Evolutionary conservation across 2,329 filamentous ascomycete genomes (phyloP), one percentile per base, ranked within the genome.

Genomic region (Colletotrichum sp.): DNA sequence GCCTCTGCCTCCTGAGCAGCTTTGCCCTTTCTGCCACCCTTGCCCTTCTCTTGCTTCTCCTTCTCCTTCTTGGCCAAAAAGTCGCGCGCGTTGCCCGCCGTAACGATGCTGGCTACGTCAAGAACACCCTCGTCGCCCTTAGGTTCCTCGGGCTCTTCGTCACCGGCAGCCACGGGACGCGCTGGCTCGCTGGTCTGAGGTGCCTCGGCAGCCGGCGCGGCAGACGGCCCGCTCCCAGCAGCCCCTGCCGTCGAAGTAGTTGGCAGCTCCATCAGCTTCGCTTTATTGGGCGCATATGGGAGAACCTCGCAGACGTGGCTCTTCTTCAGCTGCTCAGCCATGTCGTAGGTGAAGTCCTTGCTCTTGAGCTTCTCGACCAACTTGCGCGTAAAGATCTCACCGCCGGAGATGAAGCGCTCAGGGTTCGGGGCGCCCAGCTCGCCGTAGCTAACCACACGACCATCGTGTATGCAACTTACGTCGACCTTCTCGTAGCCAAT

Each of bases 401-500:
- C 97, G 78, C 97, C 97, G 76, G 95, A 97, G 16, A 93, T 87
- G 60, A 84, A 81, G 26, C 83, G 79, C 28, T 82, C 81, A 7
- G 75, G 90, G 81, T 78, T 94, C 76, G 77, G 92, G 85, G 82
- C 91, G 83, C 82, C 93, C 85, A 89, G 91, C 84, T 82, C 92
- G 89, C 81, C 92, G 86, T 85, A 94, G 89, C 84, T 96, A 89
- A 86, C 89, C 7, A 97, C 90, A 61, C 92, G 87, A 80, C 94
- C 96, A 77, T 98, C 96, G 73, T 93, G 93, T 66, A 99, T 92
- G 72, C 96, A 96, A 1, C 96, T 98, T 24, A 99, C 91, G 80
- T 99, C 96, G 28, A 96, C 95, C 87, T 98, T 98, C 80, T 95
- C 93, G 83, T 93, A 95, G 13, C 97, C 97, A 75, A 99, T 94